Percentiles rank a stretch among this genome's conserved stretches.
Evolutionary conservation across 2,329 filamentous ascomycete genomes (phyloP).

Genomic region (Bipolaris oryzae): DNA sequence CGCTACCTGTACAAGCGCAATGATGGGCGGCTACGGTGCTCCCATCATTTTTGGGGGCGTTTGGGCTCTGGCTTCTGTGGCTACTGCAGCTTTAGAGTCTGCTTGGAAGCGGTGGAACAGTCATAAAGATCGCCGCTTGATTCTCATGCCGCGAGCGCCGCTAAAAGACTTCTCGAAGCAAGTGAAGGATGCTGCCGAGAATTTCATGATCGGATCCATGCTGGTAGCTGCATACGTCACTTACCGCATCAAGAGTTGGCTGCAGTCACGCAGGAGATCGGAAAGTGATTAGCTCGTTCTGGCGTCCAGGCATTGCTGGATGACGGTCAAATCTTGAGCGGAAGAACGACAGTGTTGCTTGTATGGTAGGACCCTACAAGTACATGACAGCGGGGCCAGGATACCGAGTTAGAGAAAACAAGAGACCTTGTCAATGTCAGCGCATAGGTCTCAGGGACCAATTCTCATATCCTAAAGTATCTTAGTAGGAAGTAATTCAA

Average conservation of each 20-base stretch:
- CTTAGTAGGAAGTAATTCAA: too few relatives aligned
- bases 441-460: too few relatives aligned
- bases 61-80: background rate
- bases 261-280: background rate
- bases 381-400: too few relatives aligned
- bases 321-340: background rate
- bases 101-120: background rate
- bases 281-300: background rate
- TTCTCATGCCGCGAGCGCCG: background rate
- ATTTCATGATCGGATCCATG: background rate
- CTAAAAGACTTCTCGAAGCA: too few relatives aligned
- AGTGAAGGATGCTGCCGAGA: background rate
- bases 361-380: too few relatives aligned
- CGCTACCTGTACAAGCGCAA: constrained; percentile 31
- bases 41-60: constrained; percentile 16
- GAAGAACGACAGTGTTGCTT: too few relatives aligned
- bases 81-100: background rate
- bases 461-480: too few relatives aligned
- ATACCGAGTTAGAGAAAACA: too few relatives aligned
- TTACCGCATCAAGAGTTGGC: constrained; percentile 1
- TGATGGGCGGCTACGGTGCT: constrained; percentile 31
- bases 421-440: too few relatives aligned
- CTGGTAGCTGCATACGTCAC: background rate
- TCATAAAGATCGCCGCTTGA: background rate
- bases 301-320: too few relatives aligned